Percentiles rank a stretch among this genome's conserved stretches.
Evolutionary conservation across 179 eudicot genomes (phyloP).

Genomic region (Nepenthes alata): DNA sequence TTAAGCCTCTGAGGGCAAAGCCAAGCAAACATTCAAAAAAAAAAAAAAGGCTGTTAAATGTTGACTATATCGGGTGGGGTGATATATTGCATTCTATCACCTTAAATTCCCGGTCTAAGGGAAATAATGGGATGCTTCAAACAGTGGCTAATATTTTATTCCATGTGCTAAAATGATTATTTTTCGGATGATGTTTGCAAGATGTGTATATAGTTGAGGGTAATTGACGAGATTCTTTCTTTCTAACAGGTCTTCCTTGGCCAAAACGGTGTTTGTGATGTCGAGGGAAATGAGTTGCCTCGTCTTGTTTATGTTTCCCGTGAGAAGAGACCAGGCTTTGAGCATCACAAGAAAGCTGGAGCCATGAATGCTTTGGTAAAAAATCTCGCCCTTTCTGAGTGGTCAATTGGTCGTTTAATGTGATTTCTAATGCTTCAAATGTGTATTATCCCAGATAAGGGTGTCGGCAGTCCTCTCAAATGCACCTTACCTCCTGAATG

Average conservation of each 20-base stretch:
- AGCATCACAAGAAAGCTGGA: slow-evolving; percentile 96
- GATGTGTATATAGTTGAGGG: not conserved
- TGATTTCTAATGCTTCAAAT: not conserved
- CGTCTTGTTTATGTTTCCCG: slow-evolving; percentile 91
- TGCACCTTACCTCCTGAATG: slow-evolving; percentile 82
- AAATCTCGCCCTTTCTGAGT: not conserved
- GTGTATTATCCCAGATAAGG: slow-evolving; percentile 40
- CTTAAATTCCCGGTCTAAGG: no score
- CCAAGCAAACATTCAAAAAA: no score
- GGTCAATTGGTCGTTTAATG: not conserved
- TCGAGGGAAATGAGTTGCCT: slow-evolving; percentile 86
- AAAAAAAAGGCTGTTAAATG: no score
- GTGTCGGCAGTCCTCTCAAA: slow-evolving; percentile 88
- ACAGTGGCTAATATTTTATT: not conserved
- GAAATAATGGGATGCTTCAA: no score
- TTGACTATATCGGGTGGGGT: no score
- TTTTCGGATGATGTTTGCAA: not conserved
- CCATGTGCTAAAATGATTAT: not conserved
- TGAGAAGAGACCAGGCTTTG: slow-evolving; percentile 96
- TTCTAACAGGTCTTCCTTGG: slow-evolving; percentile 75
- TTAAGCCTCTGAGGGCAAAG: no score
- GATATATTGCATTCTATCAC: no score
- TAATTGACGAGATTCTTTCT: not conserved
- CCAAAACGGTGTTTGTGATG: slow-evolving; percentile 77
- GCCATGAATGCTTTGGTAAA: slow-evolving; percentile 88